These are phyloP conservation scores for Pseudoneurospora amorphoporcata DNA, from an alignment of 495 filamentous ascomycete species.

Conservation along the genomic window DNA sequence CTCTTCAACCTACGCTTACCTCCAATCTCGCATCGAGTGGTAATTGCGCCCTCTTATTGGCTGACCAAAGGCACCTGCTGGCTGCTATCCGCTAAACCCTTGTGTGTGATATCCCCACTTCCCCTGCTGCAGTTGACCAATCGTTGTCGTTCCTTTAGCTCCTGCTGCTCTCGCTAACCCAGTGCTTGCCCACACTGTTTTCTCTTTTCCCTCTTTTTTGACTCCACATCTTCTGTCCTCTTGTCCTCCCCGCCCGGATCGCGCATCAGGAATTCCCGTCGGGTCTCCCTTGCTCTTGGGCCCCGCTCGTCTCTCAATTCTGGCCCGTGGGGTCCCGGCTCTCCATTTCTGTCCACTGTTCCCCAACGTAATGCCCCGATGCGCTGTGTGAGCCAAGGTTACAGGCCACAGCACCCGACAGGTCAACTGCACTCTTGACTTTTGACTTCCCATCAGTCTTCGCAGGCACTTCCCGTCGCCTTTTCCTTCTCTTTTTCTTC, in stretches of 20 bases:
- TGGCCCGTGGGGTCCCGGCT: not conserved
- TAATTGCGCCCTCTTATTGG: constrained; percentile 11
- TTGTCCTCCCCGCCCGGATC: not conserved
- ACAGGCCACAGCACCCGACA: not conserved
- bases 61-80: constrained; percentile 1
- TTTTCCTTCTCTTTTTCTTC: constrained; percentile 22
- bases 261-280: not conserved
- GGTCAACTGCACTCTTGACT: not conserved
- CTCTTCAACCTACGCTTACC: constrained; percentile 9
- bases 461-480: constrained; percentile 15
- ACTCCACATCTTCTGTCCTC: not conserved
- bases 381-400: not conserved
- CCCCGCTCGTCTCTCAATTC: not conserved
- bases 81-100: constrained; percentile 26
- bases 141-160: constrained; percentile 15
- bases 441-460: not conserved
- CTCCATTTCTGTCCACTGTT: not conserved
- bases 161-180: not conserved
- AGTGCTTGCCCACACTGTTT: not conserved
- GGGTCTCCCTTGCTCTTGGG: not conserved
- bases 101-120: constrained; percentile 3
- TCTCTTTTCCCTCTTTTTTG: not conserved
- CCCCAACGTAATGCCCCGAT: not conserved
- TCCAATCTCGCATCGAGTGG: constrained; percentile 8
- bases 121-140: constrained; percentile 22